phyloP scores from a whole-genome alignment of 2,329 filamentous ascomycete species.

The Fusarium sp. region DNA sequence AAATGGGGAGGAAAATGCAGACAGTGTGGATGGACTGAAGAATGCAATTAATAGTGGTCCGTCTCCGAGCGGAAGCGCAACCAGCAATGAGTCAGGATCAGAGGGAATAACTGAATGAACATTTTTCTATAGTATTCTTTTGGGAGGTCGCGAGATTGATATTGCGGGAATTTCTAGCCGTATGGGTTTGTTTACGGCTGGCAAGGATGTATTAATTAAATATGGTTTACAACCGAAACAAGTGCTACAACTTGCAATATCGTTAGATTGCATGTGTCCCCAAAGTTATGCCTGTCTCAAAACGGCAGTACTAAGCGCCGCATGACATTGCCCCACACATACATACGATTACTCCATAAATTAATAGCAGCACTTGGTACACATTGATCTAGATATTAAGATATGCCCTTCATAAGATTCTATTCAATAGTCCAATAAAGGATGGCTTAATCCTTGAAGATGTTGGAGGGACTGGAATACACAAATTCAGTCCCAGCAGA shows the following conservation, averaged over 20 bases:
- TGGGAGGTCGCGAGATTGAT: rapidly evolving
- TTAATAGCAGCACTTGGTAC: background rate
- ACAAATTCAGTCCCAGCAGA: background rate
- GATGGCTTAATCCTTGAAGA: background rate
- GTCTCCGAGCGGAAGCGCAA: background rate
- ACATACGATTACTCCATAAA: background rate
- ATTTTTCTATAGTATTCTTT: background rate
- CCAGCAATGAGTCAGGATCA: background rate
- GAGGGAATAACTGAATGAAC: background rate
- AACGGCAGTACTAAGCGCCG: background rate
- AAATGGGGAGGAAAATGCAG: background rate
- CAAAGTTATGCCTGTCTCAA: background rate
- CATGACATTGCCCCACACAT: background rate
- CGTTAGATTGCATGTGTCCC: background rate
- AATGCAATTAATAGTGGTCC: background rate
- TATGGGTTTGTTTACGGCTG: background rate
- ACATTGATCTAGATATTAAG: background rate
- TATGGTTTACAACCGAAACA: background rate
- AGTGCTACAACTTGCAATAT: background rate
- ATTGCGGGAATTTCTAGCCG: no score
- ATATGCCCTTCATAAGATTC: background rate
- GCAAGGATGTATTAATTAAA: background rate
- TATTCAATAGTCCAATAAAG: background rate
- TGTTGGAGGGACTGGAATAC: background rate
- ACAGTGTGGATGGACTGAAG: background rate